Base-by-base conservation (phyloP, 2,329 filamentous ascomycete genomes). In the Aspergillus pseudoterreus region DNA sequence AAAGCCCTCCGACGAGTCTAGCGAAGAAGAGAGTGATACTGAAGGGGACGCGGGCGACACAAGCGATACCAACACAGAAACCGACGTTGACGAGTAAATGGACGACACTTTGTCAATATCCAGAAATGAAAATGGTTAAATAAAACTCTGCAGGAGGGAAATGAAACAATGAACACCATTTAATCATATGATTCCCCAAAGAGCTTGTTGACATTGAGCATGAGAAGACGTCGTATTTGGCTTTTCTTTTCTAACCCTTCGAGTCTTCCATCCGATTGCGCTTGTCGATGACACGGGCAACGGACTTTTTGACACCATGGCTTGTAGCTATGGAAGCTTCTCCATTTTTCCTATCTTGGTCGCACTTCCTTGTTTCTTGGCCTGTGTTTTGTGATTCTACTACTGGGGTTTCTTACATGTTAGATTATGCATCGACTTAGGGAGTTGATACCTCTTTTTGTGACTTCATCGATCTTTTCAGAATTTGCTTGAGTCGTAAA, bases 81-180 rank as follows among this genome's bases (percentile, higher is more conserved):
- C 90, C 57, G 87, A 89, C 57, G 90, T 86, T 14, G 90, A 95
- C 54, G 85, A 87, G 63, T 77, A 68, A 65, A 61, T 19, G 19
- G 39, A 12, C 12, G 39, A 14, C 15, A 42, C 8, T 10, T 38
- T 30, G 27, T 30, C 27, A 30, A 30, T 30, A 30, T 30, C 27
- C 35, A 38, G 15, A 38, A 17, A 38, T 38, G 8, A n/a, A 38
- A 38, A n/a, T 17, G 39, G 36, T 43, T 45, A 42, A 19, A 43
- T 43, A 24, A 17, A 44, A 38, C 14, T 8, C 6, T 38, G 6
- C 35, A 38, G n/a, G 15, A 38, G 15, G 35, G 35, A 38, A 38
- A 38, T n/a, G 35, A 17, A 17, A n/a, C 14, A 38, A 38, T 38
- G 10, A 38, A 11, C 35, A 38, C 14, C 15, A n/a, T 21, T 42